Conservation (phyloP, 768 basidiomycete genomes). For the Naganishia vishniacii region DNA sequence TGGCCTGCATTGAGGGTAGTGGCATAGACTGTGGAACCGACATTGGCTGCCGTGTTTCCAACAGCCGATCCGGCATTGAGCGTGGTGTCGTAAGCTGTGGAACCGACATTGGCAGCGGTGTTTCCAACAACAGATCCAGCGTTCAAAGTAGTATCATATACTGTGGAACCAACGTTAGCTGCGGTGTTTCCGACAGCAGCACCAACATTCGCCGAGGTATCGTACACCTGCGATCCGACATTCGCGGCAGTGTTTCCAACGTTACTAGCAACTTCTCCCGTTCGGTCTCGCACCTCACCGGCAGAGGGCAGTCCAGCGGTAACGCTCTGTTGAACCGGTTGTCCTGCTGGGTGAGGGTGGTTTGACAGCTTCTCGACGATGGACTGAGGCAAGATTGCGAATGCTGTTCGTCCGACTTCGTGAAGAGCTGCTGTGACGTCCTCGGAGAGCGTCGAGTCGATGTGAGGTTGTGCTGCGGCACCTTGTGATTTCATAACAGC, state of each 20-base stretch:
- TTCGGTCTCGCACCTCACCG: background rate
- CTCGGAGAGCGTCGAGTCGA: conserved; percentile 6
- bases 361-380: conserved; percentile 32
- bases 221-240: background rate
- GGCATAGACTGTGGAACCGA: background rate
- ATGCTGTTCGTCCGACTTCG: conserved; percentile 39
- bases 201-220: background rate
- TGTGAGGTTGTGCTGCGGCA: background rate
- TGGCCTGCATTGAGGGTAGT: background rate
- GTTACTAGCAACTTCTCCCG: background rate
- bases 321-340: background rate
- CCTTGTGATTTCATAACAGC: conserved; percentile 8
- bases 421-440: conserved; percentile 37
- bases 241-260: background rate
- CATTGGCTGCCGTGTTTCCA: background rate
- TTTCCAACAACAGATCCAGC: background rate
- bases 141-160: background rate
- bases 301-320: background rate
- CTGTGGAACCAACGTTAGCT: background rate
- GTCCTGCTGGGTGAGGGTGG: conserved; percentile 1
- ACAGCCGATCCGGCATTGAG: background rate
- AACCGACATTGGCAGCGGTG: background rate
- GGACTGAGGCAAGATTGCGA: conserved; percentile 32
- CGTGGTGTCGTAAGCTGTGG: background rate
- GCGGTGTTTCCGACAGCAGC: background rate